Conservation (phyloP, 768 basidiomycete species). For the Kwoniella sp. region DNA sequence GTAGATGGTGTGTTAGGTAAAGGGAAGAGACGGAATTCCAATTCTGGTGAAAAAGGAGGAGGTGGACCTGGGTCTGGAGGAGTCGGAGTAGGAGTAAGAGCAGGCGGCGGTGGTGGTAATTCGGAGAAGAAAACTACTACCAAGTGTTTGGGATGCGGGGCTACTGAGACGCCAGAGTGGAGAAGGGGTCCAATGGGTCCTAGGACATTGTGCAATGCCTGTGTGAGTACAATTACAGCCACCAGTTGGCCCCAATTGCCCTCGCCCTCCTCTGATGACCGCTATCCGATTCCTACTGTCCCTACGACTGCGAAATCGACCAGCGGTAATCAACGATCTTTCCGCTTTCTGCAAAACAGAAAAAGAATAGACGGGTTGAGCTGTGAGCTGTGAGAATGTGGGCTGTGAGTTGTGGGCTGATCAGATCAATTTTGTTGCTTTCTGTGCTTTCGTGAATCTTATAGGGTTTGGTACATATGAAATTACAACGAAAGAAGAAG, state of each 20-base stretch:
- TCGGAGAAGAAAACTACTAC: conserved; percentile 26
- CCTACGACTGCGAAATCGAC: too few relatives aligned
- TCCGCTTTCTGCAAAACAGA: too few relatives aligned
- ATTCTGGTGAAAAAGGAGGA: background rate
- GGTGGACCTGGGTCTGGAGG: background rate
- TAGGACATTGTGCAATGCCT: conserved; percentile 56
- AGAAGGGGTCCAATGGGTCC: conserved; percentile 56
- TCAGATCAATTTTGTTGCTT: background rate
- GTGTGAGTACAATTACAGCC: conserved; percentile 38
- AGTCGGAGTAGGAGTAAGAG: too few relatives aligned
- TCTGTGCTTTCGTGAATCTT: too few relatives aligned
- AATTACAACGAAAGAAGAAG: conserved; percentile 39
- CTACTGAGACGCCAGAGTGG: conserved; percentile 57
- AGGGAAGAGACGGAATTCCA: conserved; percentile 18
- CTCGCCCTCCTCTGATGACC: too few relatives aligned
- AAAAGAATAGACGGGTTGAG: too few relatives aligned
- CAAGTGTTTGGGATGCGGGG: conserved; percentile 51
- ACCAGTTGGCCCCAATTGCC: background rate
- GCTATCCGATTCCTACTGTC: too few relatives aligned
- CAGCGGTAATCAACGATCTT: too few relatives aligned
- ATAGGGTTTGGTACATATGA: conserved; percentile 49
- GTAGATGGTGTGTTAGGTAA: background rate
- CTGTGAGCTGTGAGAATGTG: too few relatives aligned
- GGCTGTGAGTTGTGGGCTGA: too few relatives aligned
- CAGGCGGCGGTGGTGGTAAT: background rate